These are phyloP conservation scores for Phaseolus lunatus DNA, from an alignment of 306 rosid genomes.

Conservation along the genomic window DNA sequence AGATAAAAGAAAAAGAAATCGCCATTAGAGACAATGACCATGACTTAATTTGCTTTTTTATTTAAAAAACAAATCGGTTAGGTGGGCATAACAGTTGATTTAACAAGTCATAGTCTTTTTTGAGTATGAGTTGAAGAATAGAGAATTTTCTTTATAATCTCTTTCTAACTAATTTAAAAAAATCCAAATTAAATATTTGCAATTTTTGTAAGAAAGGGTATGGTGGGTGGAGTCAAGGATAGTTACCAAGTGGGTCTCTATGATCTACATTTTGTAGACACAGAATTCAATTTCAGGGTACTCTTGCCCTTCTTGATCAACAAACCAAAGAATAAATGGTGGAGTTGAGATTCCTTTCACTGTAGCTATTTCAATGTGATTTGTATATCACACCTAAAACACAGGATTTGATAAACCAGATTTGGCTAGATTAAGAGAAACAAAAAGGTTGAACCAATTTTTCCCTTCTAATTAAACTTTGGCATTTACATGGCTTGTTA, in stretches of 20 bases:
- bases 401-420: not conserved
- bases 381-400: constrained; percentile 12
- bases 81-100: constrained; percentile 21
- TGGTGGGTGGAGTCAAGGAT: constrained; percentile 14
- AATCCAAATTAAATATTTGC: not conserved
- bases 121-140: not conserved
- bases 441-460: constrained; percentile 1
- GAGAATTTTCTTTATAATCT: not conserved
- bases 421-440: constrained; percentile 35
- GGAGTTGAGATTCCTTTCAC: constrained; percentile 8
- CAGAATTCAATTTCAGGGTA: constrained; percentile 1
- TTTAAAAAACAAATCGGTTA: constrained; percentile 28
- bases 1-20: not conserved
- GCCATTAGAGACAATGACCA: constrained; percentile 4
- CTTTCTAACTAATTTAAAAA: not conserved
- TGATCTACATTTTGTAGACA: constrained; percentile 14
- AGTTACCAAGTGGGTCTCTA: constrained; percentile 35
- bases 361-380: not conserved
- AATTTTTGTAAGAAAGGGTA: not conserved
- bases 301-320: not conserved
- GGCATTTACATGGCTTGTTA: not conserved
- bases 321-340: constrained; percentile 17
- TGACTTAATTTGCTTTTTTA: constrained; percentile 34
- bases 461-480: constrained; percentile 1
- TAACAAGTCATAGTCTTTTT: not conserved